Evolutionary conservation across 2,329 filamentous ascomycete species (phyloP).

Genomic region (Ampelomyces quisqualis): DNA sequence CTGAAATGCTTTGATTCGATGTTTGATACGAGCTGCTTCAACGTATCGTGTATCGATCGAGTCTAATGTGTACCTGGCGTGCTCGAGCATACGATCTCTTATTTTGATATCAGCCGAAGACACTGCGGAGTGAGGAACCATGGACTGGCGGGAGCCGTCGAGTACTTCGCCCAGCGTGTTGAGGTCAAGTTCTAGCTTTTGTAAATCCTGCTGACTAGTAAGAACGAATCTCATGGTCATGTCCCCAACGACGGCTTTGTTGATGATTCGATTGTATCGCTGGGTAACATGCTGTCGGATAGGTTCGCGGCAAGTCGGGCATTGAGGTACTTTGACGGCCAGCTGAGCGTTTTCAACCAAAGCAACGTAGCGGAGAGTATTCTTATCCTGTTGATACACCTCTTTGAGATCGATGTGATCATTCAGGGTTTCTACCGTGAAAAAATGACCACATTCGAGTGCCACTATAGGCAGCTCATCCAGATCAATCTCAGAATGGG

Average conservation of each 20-base stretch:
- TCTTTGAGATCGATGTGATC: conserved; percentile 30
- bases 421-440: conserved; percentile 35
- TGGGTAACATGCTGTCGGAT: conserved; percentile 38
- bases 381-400: conserved; percentile 18
- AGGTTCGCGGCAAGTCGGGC: conserved; percentile 37
- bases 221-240: conserved; percentile 43
- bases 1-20: conserved; percentile 20
- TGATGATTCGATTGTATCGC: conserved; percentile 44
- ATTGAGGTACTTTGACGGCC: conserved; percentile 29
- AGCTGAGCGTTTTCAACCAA: conserved; percentile 30
- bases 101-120: neutral
- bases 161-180: conserved; percentile 18
- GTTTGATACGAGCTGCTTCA: conserved; percentile 15
- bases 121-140: conserved; percentile 1
- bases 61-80: conserved; percentile 1
- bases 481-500: conserved; percentile 32
- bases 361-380: conserved; percentile 20
- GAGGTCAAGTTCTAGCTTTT: conserved; percentile 21
- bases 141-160: conserved; percentile 11
- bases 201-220: conserved; percentile 29
- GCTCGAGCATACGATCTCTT: neutral
- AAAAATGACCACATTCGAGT: conserved; percentile 35
- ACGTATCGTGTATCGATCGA: conserved; percentile 17
- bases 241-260: conserved; percentile 43
- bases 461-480: conserved; percentile 31